Conservation (phyloP, 306 rosid genomes). For the Coriaria nepalensis region DNA sequence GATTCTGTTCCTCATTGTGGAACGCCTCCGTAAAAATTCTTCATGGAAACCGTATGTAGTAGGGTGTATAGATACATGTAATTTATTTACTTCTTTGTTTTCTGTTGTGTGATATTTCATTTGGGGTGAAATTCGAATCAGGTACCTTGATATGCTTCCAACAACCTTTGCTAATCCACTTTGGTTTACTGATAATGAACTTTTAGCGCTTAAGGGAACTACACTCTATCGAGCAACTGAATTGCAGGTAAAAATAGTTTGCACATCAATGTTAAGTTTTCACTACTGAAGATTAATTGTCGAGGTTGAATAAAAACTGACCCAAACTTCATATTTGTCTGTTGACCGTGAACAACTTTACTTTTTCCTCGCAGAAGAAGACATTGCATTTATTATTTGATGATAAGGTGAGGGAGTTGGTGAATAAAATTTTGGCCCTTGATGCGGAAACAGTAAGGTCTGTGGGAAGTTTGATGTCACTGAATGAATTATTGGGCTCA, state of each 20-base stretch:
- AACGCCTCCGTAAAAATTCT: conserved; percentile 65
- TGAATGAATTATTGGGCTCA: no score
- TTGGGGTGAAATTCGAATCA: conserved; percentile 27
- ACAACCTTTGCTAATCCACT: conserved; percentile 67
- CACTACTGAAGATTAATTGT: no score
- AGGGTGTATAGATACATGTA: no score
- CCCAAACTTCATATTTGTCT: neutral
- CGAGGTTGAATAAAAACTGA: no score
- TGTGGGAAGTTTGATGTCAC: conserved; percentile 21
- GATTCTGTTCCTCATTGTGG: conserved; percentile 67
- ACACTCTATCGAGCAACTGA: conserved; percentile 68
- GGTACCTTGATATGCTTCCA: conserved; percentile 96
- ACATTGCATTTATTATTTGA: conserved; percentile 53
- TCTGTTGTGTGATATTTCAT: conserved; percentile 14
- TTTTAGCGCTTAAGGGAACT: conserved; percentile 78
- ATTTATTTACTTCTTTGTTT: conserved; percentile 7
- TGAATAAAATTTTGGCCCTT: conserved; percentile 53
- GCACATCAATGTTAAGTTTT: no score
- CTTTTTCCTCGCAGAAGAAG: conserved; percentile 80
- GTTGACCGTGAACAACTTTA: conserved; percentile 17
- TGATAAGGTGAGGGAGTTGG: conserved; percentile 56
- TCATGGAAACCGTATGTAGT: conserved; percentile 94
- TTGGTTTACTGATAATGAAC: conserved; percentile 73
- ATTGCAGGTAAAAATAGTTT: conserved; percentile 58
- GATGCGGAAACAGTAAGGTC: conserved; percentile 57